Percentiles rank a stretch among this genome's conserved stretches.
Conservation (phyloP, 1,284 basidiomycete species). For the Fomitopsis betulina region DNA sequence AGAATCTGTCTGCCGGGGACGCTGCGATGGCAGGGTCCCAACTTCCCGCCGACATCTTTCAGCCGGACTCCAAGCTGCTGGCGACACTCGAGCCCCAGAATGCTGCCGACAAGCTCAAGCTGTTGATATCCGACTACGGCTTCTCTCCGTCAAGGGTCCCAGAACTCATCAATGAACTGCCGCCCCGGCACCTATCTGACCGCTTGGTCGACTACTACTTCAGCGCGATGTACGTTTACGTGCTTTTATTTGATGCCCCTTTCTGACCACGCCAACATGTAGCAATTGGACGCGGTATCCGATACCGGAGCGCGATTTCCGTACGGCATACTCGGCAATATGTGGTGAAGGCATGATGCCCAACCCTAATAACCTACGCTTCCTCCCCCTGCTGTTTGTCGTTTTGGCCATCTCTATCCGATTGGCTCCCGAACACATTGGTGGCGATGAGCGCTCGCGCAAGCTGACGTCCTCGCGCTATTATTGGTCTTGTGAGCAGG, state of each 20-base stretch:
- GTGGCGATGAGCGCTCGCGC: conserved; percentile 70
- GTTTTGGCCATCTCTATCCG: conserved; percentile 89
- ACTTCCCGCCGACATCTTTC: conserved; percentile 18
- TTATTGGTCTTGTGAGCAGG: conserved; percentile 86
- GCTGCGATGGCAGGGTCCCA: conserved; percentile 12
- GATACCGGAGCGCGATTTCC: conserved; percentile 84
- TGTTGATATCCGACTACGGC: conserved; percentile 85
- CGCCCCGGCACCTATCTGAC: conserved; percentile 70
- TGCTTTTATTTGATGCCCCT: not conserved
- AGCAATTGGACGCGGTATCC: conserved; percentile 97
- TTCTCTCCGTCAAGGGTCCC: conserved; percentile 85
- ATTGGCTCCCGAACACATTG: conserved; percentile 81
- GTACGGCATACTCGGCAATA: conserved; percentile 76
- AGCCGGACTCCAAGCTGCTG: conserved; percentile 18
- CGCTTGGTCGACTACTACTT: conserved; percentile 78
- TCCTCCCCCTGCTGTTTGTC: conserved; percentile 88
- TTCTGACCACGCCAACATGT: conserved; percentile 2
- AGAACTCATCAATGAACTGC: conserved; percentile 85
- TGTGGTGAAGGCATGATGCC: conserved; percentile 70
- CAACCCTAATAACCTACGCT: conserved; percentile 82
- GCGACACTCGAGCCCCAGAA: conserved; percentile 55
- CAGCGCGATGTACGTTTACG: conserved; percentile 54
- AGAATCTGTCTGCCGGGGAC: conserved; percentile 8
- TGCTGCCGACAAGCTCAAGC: conserved; percentile 75
- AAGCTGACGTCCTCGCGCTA: conserved; percentile 80